These are phyloP conservation scores for Xerocomellus dryophilus DNA, from an alignment of 768 basidiomycete genomes.

Conservation along the genomic window DNA sequence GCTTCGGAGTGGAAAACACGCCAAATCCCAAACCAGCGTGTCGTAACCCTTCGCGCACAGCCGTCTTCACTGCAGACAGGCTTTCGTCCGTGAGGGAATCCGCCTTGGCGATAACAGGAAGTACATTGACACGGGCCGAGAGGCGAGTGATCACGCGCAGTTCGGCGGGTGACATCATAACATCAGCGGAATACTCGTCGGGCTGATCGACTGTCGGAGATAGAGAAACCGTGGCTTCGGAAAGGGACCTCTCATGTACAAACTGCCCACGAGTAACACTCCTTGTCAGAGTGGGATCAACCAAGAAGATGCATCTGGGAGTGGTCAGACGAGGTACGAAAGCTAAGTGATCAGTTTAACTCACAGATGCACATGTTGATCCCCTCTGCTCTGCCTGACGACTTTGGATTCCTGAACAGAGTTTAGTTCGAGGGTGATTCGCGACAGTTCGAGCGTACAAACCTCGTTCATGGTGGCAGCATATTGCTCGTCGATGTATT, in stretches of 20 bases:
- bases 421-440: background rate
- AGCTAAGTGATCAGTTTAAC: conserved; percentile 24
- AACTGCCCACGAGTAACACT: conserved; percentile 49
- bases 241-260: conserved; percentile 53
- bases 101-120: conserved; percentile 76
- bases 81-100: conserved; percentile 84
- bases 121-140: conserved; percentile 69
- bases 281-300: conserved; percentile 70
- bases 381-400: conserved; percentile 79
- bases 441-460: conserved; percentile 1
- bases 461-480: conserved; percentile 88
- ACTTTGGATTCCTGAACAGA: conserved; percentile 77
- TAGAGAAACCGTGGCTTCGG: conserved; percentile 60
- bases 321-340: conserved; percentile 13
- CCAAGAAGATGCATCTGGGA: conserved; percentile 76
- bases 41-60: conserved; percentile 64
- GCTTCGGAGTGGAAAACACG: conserved; percentile 56
- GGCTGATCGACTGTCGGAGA: conserved; percentile 49
- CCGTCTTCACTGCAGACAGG: conserved; percentile 64
- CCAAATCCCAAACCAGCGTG: conserved; percentile 73
- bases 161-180: conserved; percentile 75
- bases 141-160: conserved; percentile 77
- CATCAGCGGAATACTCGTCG: conserved; percentile 45
- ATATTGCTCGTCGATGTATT: conserved; percentile 77
- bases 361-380: conserved; percentile 87